Percentiles rank a stretch among this genome's conserved stretches.
phyloP scores from a whole-genome alignment of 2,329 filamentous ascomycete species.

The Coniosporium tulheliwenetii region DNA sequence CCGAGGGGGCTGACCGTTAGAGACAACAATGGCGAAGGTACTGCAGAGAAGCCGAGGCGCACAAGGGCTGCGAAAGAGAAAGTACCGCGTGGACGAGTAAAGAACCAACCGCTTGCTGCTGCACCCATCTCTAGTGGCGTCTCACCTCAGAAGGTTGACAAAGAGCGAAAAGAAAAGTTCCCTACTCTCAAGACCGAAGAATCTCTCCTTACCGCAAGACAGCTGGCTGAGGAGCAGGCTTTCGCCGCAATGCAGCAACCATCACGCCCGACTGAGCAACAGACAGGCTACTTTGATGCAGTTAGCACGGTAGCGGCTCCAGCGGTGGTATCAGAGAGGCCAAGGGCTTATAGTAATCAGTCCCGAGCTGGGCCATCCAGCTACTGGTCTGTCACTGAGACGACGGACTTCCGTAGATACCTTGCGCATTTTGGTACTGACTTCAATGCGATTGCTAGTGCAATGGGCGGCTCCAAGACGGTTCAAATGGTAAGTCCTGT shows the following conservation, averaged over 20 bases:
- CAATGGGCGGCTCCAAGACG: conserved; percentile 66
- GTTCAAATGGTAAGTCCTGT: conserved; percentile 56
- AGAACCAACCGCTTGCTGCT: conserved; percentile 23
- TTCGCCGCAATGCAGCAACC: conserved; percentile 8
- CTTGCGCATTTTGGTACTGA: conserved; percentile 65
- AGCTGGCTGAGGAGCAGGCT: conserved; percentile 13
- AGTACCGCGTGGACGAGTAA: conserved; percentile 19
- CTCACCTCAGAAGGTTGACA: conserved; percentile 16
- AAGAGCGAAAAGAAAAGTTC: conserved; percentile 16
- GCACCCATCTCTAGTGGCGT: conserved; percentile 10
- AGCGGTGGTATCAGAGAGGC: conserved; percentile 17
- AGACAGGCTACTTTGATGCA: too few species aligned
- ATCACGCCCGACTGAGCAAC: background rate
- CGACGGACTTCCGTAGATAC: conserved; percentile 58
- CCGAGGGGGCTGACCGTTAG: conserved; percentile 9
- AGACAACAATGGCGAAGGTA: conserved; percentile 9
- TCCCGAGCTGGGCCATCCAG: conserved; percentile 52
- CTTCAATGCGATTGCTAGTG: conserved; percentile 56
- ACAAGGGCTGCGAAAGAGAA: conserved; percentile 16
- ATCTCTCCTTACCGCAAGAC: conserved; percentile 14
- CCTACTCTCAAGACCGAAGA: conserved; percentile 11
- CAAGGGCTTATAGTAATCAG: conserved; percentile 13
- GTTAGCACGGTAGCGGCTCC: conserved; percentile 14
- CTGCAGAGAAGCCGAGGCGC: conserved; percentile 16
- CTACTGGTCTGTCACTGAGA: conserved; percentile 77